Evolutionary conservation across 768 basidiomycete genomes (phyloP).

Genomic region (Phanerochaete carnosa): DNA sequence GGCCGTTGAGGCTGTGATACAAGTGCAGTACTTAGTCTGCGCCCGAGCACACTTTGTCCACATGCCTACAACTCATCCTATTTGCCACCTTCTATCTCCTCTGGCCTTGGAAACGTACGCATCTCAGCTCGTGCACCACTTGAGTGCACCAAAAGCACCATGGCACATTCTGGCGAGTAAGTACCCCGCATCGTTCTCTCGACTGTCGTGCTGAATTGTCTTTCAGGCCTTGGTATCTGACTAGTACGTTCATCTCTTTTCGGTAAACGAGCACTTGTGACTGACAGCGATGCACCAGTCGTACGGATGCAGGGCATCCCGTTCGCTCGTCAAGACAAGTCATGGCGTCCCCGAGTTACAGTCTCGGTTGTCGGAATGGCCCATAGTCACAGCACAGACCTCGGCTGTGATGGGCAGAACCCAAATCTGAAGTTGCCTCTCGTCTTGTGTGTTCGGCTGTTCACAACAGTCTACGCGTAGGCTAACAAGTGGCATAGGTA

Average conservation of each 20-base stretch:
- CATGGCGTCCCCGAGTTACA: conserved; percentile 66
- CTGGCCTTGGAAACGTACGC: neutral
- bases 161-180: neutral
- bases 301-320: conserved; percentile 36
- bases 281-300: conserved; percentile 23
- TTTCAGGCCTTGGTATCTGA: conserved; percentile 27
- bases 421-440: conserved; percentile 57
- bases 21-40: too few species aligned
- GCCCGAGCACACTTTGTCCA: too few species aligned
- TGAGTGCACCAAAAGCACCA: neutral
- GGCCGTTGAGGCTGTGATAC: too few species aligned
- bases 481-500: conserved; percentile 29
- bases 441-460: conserved; percentile 42
- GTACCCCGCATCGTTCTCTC: neutral
- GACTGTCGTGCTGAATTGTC: neutral
- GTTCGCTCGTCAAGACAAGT: conserved; percentile 52
- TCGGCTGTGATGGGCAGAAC: conserved; percentile 70
- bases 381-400: conserved; percentile 52
- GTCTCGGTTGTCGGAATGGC: conserved; percentile 51
- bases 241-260: conserved; percentile 15
- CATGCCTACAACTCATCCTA: too few species aligned
- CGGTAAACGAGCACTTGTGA: too few species aligned
- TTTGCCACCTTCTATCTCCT: neutral
- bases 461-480: neutral
- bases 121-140: neutral